Percentiles rank a stretch among this genome's conserved stretches.
phyloP scores from a whole-genome alignment of 306 rosid genomes.

The Amphicarpaea edgeworthii region DNA sequence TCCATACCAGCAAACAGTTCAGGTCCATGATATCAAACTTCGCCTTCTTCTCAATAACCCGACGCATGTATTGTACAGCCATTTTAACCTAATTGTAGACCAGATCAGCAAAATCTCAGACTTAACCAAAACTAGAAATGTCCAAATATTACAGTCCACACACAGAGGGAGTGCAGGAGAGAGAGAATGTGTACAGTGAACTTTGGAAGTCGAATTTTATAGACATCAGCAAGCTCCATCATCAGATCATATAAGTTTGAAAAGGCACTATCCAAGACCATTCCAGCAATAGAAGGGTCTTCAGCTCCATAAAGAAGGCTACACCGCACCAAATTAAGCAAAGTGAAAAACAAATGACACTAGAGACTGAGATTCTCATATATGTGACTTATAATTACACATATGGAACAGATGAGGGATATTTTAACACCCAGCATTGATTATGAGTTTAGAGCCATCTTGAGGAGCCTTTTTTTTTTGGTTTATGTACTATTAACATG shows the following conservation, averaged over 20 bases:
- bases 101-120: constrained; percentile 19
- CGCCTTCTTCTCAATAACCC: constrained; percentile 91
- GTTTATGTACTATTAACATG: constrained; percentile 13
- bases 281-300: constrained; percentile 93
- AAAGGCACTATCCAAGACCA: constrained; percentile 99
- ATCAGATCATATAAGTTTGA: constrained; percentile 88
- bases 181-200: constrained; percentile 71
- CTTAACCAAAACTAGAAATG: constrained; percentile 27
- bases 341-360: constrained; percentile 33
- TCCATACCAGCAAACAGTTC: constrained; percentile 85
- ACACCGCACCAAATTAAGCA: constrained; percentile 49
- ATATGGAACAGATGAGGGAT: constrained; percentile 5
- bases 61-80: constrained; percentile 97
- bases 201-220: constrained; percentile 95
- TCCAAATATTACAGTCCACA: background rate
- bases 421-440: background rate
- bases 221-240: constrained; percentile 95
- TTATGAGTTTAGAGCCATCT: background rate
- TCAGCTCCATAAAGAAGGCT: constrained; percentile 99
- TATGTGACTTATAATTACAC: background rate
- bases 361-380: constrained; percentile 18
- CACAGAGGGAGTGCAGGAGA: constrained; percentile 12
- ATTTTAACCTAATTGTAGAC: constrained; percentile 74
- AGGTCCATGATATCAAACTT: constrained; percentile 94
- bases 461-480: constrained; percentile 11